A percentile compares a stretch with the other conserved stretches of the same genome.
phyloP scores from a whole-genome alignment of 176 grass and related monocot species.

The Avena sativa region DNA sequence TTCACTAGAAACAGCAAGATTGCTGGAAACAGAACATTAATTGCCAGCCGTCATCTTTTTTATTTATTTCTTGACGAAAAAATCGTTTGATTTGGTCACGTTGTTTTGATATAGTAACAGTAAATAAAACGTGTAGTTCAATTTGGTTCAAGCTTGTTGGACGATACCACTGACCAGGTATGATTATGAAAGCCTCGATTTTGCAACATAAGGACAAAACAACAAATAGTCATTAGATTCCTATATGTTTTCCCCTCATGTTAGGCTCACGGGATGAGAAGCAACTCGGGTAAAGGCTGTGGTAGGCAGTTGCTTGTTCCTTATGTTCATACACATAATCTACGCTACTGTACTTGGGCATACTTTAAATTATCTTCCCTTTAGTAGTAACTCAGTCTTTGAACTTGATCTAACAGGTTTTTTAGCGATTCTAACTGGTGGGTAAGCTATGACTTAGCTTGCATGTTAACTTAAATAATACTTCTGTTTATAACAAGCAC shows the following conservation, averaged over 20 bases:
- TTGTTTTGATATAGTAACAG: background rate
- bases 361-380: background rate
- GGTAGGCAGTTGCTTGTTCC: background rate
- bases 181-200: background rate
- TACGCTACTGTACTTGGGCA: background rate
- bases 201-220: background rate
- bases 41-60: background rate
- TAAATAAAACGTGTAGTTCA: background rate
- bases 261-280: background rate
- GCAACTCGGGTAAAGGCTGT: background rate
- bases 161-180: background rate
- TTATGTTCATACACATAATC: background rate
- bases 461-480: constrained; percentile 13
- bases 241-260: background rate
- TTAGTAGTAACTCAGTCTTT: constrained; percentile 7
- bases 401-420: background rate
- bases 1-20: background rate
- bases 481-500: background rate
- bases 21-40: background rate
- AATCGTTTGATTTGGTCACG: constrained; percentile 4
- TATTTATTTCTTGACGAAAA: background rate
- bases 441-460: background rate
- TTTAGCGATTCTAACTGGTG: background rate
- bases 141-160: background rate
- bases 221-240: constrained; percentile 24